Percentiles rank a stretch among this genome's conserved stretches.
Conservation (phyloP, 768 basidiomycete species). For the Ephemerocybe angulata region DNA sequence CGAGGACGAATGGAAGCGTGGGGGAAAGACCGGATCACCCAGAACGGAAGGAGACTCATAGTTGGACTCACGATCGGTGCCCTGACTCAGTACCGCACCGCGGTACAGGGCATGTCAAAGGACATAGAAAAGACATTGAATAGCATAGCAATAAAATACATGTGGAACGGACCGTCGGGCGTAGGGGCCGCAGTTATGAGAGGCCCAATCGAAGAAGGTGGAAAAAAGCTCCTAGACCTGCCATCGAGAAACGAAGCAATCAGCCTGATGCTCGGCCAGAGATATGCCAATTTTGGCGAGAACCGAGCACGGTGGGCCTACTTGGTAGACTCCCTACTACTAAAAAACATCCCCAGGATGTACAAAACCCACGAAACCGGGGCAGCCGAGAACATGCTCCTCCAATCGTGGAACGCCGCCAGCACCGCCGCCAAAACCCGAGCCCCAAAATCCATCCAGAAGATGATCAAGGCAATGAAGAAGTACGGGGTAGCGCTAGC, state of each 20-base stretch:
- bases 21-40: slow-evolving; percentile 16
- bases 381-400: not conserved
- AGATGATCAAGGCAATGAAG: not conserved
- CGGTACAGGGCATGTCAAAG: slow-evolving; percentile 25
- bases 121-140: slow-evolving; percentile 15
- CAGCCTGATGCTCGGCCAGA: slow-evolving; percentile 16
- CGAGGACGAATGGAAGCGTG: not conserved
- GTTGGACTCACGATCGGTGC: slow-evolving; percentile 19
- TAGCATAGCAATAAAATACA: too few species aligned
- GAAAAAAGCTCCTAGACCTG: slow-evolving; percentile 19
- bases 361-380: slow-evolving; percentile 8
- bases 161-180: slow-evolving; percentile 19
- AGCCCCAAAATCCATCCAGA: not conserved
- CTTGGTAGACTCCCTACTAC: slow-evolving; percentile 4
- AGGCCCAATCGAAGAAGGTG: slow-evolving; percentile 17
- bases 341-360: not conserved
- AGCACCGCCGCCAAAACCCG: not conserved
- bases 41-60: slow-evolving; percentile 16
- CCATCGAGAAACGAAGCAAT: slow-evolving; percentile 21
- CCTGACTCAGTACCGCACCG: slow-evolving; percentile 22
- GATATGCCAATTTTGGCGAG: slow-evolving; percentile 19
- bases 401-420: not conserved
- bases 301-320: slow-evolving; percentile 12
- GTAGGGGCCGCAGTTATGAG: slow-evolving; percentile 21
- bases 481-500: not conserved